Evolutionary conservation across 2,329 filamentous ascomycete species (phyloP).

Genomic region (Uncinocarpus reesii): DNA sequence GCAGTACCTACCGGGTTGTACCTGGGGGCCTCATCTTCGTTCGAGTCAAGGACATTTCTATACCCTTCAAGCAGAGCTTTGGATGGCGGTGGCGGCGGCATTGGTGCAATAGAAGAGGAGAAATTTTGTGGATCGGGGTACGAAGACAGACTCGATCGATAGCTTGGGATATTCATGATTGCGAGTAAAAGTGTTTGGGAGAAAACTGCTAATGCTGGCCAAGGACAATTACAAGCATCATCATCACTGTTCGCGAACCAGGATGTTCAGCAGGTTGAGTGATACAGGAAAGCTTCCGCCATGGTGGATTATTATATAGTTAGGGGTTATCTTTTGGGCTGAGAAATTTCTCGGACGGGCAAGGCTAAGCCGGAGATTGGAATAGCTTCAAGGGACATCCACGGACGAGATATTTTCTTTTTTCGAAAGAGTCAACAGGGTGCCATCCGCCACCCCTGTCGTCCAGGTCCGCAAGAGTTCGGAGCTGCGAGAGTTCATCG

Average conservation of each 20-base stretch:
- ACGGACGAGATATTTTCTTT: too few relatives aligned
- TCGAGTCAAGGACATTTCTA: conserved; percentile 46
- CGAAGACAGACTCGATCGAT: conserved; percentile 34
- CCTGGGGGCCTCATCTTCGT: conserved; percentile 45
- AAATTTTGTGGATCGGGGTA: conserved; percentile 31
- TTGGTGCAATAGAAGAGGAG: conserved; percentile 23
- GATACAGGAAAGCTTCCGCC: too few relatives aligned
- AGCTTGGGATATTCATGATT: conserved; percentile 24
- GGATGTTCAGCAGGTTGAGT: too few relatives aligned
- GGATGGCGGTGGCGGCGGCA: conserved; percentile 24
- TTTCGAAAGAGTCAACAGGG: too few relatives aligned
- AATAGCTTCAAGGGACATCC: not conserved
- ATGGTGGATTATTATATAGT: too few relatives aligned
- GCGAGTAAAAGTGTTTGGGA: not conserved
- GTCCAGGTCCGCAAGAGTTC: too few relatives aligned
- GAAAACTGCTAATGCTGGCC: too few relatives aligned
- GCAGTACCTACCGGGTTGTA: conserved; percentile 49
- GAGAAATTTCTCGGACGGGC: not conserved
- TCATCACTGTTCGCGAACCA: too few relatives aligned
- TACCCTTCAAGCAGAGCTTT: conserved; percentile 52
- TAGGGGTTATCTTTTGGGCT: not conserved
- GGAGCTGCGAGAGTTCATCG: not conserved
- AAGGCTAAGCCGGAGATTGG: not conserved
- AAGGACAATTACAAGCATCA: too few relatives aligned
- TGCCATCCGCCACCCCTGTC: conserved; percentile 6